Evolutionary conservation across 2,329 filamentous ascomycete species (phyloP).

Genomic region (Cladosporium cucumerinum): DNA sequence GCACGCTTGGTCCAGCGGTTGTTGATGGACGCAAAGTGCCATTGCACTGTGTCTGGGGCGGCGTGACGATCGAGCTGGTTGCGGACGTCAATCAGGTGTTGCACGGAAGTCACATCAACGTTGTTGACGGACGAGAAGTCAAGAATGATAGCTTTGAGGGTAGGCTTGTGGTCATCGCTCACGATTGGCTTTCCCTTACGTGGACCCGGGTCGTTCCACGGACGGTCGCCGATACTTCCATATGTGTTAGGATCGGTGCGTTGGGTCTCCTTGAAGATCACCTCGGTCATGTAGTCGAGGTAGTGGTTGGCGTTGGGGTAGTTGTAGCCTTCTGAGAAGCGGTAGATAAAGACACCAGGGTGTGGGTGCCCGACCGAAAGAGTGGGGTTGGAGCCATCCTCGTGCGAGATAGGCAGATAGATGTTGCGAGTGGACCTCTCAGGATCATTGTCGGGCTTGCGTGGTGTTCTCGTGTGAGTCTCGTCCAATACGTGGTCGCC

Average conservation of each 20-base stretch:
- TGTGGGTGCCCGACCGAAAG: conserved; percentile 77
- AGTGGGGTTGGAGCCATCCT: conserved; percentile 86
- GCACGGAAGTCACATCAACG: conserved; percentile 87
- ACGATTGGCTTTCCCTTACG: conserved; percentile 50
- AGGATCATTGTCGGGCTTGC: conserved; percentile 37
- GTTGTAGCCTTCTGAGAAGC: conserved; percentile 91
- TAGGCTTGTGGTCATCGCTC: conserved; percentile 56
- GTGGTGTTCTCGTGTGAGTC: conserved; percentile 34
- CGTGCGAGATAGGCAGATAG: conserved; percentile 81
- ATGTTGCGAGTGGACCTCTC: conserved; percentile 65
- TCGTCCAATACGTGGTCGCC: conserved; percentile 67
- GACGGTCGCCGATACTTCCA: conserved; percentile 62
- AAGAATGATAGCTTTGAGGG: conserved; percentile 82
- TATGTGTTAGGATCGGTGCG: conserved; percentile 71
- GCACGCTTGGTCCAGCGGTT: conserved; percentile 94
- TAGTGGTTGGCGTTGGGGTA: conserved; percentile 92
- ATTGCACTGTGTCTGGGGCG: conserved; percentile 77
- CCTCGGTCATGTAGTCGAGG: conserved; percentile 62
- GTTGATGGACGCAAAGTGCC: conserved; percentile 92
- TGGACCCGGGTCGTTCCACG: conserved; percentile 92
- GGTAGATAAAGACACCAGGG: conserved; percentile 92
- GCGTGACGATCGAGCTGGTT: conserved; percentile 89
- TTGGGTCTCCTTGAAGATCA: conserved; percentile 60
- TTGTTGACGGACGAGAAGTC: conserved; percentile 94
- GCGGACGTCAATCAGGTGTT: conserved; percentile 88